Base-by-base conservation (phyloP, 257 asterid species). In the Gentiana straminea region DNA sequence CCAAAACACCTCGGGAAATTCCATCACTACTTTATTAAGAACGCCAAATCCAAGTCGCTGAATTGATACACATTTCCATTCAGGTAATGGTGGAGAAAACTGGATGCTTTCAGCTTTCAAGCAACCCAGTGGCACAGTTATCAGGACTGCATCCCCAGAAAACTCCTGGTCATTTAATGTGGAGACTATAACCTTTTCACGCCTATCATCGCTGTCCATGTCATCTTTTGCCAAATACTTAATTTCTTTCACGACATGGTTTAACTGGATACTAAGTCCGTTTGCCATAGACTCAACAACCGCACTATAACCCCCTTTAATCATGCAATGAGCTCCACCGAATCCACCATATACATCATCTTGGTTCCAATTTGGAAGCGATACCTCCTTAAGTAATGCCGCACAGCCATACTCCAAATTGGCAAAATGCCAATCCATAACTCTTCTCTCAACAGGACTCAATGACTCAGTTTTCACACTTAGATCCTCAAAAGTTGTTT, bases 261-360 rank as follows among this genome's bases (percentile, higher is more conserved):
- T 85, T 66, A 88, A 71, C 73, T 83, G 77, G 57, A 86, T 58
- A 71, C 65, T 50, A 66, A 92, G 78, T 71, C 95, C 99, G 69
- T 82, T 81, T 11, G 74, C 85, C 51, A 92, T 81, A 12, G 99
- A 86, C 66, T 92, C 97, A 67, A 86, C 81, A 68, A 92, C 87
- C 38, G 91, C 64, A 64, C 99, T 78, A 61, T 92, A 92, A 53
- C 99, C 99, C 64, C 99, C 99, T 81, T 88, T 82, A 54, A 92
- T 85, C 99, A 92, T 92, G 73, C 99, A 92, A 79, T 92, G 99
- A 61, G 99, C 95, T 66, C 99, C 99, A 32, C 99, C 99, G 69
- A 92, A 92, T 63, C 99, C 99, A 68, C 99, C 99, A 63, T 80
- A 92, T 51, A 67, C 73, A 67, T 92, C 99, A 74, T 92, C 99